Evolutionary conservation across 1,139 yeast species (phyloP), one percentile per base, ranked within the genome.

Genomic region (Suhomyces anneliseae): DNA sequence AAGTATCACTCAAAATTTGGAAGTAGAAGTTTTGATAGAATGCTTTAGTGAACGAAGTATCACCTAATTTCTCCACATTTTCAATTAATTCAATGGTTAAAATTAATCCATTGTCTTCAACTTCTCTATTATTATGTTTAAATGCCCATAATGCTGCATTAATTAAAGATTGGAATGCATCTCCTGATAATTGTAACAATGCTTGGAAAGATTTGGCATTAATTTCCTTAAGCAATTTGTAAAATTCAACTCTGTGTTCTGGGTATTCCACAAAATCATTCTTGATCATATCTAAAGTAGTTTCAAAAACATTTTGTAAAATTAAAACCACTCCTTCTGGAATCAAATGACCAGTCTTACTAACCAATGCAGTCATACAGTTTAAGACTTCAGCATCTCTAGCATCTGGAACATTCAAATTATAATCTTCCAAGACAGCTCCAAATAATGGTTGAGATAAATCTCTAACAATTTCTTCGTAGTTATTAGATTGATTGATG

Each of bases 101-200:
- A 38, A 85, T 81, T 58, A 93, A 79, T 36, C 97, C 98, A 46
- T 86, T 86, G 52, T 87, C 92, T 68, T 93, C 98, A 46, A 93
- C 97, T 51, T 90, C 97, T 67, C 97, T 82, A 68, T 92, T 90
- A 60, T 92, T 95, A 66, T 93, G 99, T 69, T 93, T 93, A 66
- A 95, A 89, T 0, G 98, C 98, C 99, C 99, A 93, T 61, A 95
- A 76, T 42, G 96, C 92, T 1, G 98, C 96, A 68, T 90, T 93
- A 54, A 95, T 84, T 49, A 93, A 86, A 49, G 92, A 81, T 65
- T 87, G 90, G 79, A 93, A 92, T 33, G 96, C 95, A 55, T 85
- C 93, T 8, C 95, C 95, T 11, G 97, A 95, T 55, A 93, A 79
- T 68, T 90, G 89, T 54, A 90, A 75, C 58, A 93, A 77, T 0